phyloP scores from a whole-genome alignment of 2,329 filamentous ascomycete species.

The Exophiala alcalophila region DNA sequence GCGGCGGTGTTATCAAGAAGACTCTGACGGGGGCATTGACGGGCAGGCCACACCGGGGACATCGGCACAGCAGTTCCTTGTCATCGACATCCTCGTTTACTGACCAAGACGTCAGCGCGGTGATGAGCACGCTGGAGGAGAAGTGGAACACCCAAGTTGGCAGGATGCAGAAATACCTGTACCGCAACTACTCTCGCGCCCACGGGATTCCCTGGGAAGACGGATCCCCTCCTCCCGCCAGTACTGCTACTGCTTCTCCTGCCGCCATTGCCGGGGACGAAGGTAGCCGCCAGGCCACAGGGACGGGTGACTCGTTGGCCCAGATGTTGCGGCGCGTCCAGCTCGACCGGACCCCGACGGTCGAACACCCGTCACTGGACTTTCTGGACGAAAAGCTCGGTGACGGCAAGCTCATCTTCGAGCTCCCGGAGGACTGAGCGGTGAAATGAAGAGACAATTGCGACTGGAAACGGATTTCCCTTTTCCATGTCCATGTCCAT shows the following conservation, averaged over 20 bases:
- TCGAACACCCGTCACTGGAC: conserved; percentile 15
- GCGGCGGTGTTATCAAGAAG: conserved; percentile 43
- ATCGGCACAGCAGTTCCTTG: conserved; percentile 22
- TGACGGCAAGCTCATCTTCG: conserved; percentile 16
- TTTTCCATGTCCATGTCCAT: too few species aligned
- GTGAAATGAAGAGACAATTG: neutral
- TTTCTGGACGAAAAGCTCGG: conserved; percentile 27
- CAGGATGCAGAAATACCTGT: conserved; percentile 44
- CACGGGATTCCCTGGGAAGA: conserved; percentile 35
- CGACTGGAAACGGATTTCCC: too few species aligned
- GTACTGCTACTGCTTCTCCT: too few species aligned
- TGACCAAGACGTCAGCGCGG: conserved; percentile 41
- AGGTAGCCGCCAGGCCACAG: conserved; percentile 2
- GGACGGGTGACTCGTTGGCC: conserved; percentile 21
- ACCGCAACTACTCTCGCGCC: conserved; percentile 45
- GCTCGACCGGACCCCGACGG: conserved; percentile 23
- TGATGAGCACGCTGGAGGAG: conserved; percentile 42
- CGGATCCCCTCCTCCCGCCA: conserved; percentile 4
- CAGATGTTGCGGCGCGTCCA: conserved; percentile 26
- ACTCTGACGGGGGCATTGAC: conserved; percentile 43
- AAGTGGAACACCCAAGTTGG: conserved; percentile 47
- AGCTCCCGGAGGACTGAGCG: conserved; percentile 26
- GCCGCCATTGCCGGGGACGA: too few species aligned
- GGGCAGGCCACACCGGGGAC: conserved; percentile 26
- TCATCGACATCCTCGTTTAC: conserved; percentile 28